Percentiles rank a stretch among this genome's conserved stretches.
Conservation (phyloP, 1,284 basidiomycete species). For the Inonotus hispidus region DNA sequence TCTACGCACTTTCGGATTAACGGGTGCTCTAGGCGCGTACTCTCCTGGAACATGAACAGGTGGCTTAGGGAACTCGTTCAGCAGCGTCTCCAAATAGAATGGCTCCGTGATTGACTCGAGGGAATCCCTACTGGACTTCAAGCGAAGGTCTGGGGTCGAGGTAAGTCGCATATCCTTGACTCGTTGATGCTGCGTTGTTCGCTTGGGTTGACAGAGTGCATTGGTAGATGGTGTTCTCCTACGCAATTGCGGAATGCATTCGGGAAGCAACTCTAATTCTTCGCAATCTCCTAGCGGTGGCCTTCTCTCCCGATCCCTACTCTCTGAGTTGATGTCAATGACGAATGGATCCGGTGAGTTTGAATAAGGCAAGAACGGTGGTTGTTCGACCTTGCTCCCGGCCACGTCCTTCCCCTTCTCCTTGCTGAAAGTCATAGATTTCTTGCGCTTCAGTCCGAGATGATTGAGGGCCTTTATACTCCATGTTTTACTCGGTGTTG, state of each 20-base stretch:
- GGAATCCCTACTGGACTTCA: slow-evolving; percentile 2
- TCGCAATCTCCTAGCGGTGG: not conserved
- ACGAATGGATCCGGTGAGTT: not conserved
- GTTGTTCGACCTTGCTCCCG: not conserved
- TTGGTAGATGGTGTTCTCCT: slow-evolving; percentile 2
- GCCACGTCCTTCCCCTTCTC: slow-evolving; percentile 4
- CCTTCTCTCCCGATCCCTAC: not conserved
- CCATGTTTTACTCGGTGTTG: slow-evolving; percentile 11
- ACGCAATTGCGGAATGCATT: not conserved
- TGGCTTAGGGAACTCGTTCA: slow-evolving; percentile 11
- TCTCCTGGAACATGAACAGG: slow-evolving; percentile 8
- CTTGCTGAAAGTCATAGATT: slow-evolving; percentile 2
- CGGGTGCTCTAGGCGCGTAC: not conserved
- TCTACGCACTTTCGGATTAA: slow-evolving; percentile 6
- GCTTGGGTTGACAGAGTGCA: not conserved
- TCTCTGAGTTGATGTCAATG: slow-evolving; percentile 1
- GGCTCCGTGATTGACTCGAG: not conserved
- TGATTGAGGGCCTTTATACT: slow-evolving; percentile 8
- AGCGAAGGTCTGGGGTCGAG: slow-evolving; percentile 5
- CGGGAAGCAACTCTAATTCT: slow-evolving; percentile 8
- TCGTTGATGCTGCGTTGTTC: not conserved
- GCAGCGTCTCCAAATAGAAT: slow-evolving; percentile 5
- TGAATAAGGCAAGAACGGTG: not conserved
- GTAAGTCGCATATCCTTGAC: not conserved
- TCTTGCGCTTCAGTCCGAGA: slow-evolving; percentile 8